Percentiles rank a stretch among this genome's conserved stretches.
Evolutionary conservation across 169 alveolate genomes (phyloP).

Genomic region (Cryptosporidium bovis): DNA sequence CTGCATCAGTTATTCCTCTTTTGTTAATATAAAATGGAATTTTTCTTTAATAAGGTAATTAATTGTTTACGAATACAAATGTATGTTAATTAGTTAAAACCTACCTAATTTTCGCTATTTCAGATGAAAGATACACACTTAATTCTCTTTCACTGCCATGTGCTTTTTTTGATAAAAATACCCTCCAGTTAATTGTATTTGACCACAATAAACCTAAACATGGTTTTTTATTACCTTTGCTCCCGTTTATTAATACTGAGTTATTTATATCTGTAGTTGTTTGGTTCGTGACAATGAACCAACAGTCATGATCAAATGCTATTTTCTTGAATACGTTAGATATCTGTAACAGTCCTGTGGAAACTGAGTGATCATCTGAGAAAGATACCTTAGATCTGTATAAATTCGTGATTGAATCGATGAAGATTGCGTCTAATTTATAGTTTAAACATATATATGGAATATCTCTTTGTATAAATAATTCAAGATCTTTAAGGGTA

Average conservation of each 20-base stretch:
- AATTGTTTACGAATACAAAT: not conserved
- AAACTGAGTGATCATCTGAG: not conserved
- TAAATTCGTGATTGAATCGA: constrained; percentile 58
- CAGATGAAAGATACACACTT: constrained; percentile 40
- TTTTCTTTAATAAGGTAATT: constrained; percentile 14
- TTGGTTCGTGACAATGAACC: constrained; percentile 63
- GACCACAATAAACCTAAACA: constrained; percentile 66
- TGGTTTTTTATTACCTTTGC: constrained; percentile 20
- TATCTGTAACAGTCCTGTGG: constrained; percentile 49
- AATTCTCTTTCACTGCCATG: constrained; percentile 9
- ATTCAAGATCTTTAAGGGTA: not conserved
- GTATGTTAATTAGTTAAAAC: constrained; percentile 3
- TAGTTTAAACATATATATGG: constrained; percentile 35
- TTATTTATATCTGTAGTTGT: constrained; percentile 46
- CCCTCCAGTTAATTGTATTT: constrained; percentile 59
- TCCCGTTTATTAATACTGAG: not conserved
- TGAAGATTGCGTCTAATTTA: constrained; percentile 42
- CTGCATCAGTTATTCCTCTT: constrained; percentile 43
- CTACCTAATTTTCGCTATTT: constrained; percentile 48
- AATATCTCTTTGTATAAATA: constrained; percentile 29
- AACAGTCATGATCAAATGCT: constrained; percentile 40
- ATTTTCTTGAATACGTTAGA: constrained; percentile 46
- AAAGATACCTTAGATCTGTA: constrained; percentile 55
- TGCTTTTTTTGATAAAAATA: constrained; percentile 19
- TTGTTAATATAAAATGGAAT: constrained; percentile 33